A percentile compares a stretch with the other conserved stretches of the same genome.
Evolutionary conservation across 2,329 filamentous ascomycete species (phyloP).

Genomic region (Elsinoe batatas): DNA sequence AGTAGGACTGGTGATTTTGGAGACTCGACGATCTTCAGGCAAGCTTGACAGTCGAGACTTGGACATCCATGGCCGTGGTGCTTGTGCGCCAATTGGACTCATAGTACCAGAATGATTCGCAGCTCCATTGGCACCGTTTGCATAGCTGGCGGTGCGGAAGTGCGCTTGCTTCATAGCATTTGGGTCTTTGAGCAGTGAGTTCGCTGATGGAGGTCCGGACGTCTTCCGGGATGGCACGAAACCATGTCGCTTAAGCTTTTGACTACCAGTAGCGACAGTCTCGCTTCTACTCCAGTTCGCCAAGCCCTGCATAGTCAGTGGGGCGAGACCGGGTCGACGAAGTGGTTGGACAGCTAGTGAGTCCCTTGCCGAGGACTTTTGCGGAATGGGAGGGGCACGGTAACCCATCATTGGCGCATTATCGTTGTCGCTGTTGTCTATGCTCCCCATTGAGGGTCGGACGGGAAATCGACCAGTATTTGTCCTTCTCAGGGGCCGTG

Average conservation of each 20-base stretch:
- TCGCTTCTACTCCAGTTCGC: constrained; percentile 55
- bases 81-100: constrained; percentile 23
- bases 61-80: constrained; percentile 7
- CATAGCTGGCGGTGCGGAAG: constrained; percentile 24
- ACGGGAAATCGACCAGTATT: constrained; percentile 48
- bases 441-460: constrained; percentile 57
- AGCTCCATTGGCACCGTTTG: constrained; percentile 21
- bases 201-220: constrained; percentile 30
- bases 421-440: constrained; percentile 47
- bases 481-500: constrained; percentile 53
- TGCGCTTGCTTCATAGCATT: constrained; percentile 24
- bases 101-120: constrained; percentile 24
- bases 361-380: constrained; percentile 67
- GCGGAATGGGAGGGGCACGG: constrained; percentile 64
- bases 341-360: constrained; percentile 23
- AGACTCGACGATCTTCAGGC: constrained; percentile 17
- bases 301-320: constrained; percentile 58
- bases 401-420: constrained; percentile 34
- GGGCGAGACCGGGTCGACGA: constrained; percentile 63
- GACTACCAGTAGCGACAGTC: constrained; percentile 42
- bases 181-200: constrained; percentile 19
- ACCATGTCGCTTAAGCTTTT: constrained; percentile 50
- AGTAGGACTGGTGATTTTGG: constrained; percentile 15
- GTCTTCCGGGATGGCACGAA: constrained; percentile 46
- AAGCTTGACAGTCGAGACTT: constrained; percentile 16